Percentiles rank a stretch among this genome's conserved stretches.
Conservation (phyloP, 345 rosid species). For the Gossypium arboreum region DNA sequence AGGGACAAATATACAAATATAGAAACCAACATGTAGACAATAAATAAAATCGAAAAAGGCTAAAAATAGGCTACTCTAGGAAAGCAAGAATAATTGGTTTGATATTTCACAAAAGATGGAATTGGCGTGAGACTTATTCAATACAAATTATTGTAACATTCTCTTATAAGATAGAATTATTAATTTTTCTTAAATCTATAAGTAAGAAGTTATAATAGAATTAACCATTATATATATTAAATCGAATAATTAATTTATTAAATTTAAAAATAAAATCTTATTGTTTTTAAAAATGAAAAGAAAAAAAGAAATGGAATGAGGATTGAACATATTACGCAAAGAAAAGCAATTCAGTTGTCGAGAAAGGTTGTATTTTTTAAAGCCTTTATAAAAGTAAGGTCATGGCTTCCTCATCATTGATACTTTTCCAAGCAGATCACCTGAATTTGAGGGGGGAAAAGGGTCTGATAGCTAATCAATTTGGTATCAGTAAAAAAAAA, state of each 20-base stretch:
- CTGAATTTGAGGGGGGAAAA: constrained; percentile 11
- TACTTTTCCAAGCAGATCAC: background rate
- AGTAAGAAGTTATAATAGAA: no score
- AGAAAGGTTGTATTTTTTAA: background rate
- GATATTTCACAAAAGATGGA: background rate
- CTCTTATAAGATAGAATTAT: background rate
- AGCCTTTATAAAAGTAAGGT: background rate
- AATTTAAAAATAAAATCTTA: no score
- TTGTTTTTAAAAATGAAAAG: background rate
- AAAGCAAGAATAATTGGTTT: background rate
- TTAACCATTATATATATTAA: no score
- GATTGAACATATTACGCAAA: no score
- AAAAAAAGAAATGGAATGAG: background rate
- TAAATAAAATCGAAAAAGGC: background rate
- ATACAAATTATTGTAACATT: background rate
- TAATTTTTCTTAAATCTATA: background rate
- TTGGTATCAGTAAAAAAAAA: background rate
- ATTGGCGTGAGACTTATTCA: background rate
- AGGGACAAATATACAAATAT: no score
- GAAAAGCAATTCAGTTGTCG: background rate
- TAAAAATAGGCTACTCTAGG: background rate
- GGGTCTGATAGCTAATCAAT: background rate
- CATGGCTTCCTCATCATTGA: background rate
- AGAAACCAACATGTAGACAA: no score
- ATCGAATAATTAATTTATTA: no score